A percentile compares a stretch with the other conserved stretches of the same genome.
Conservation (phyloP, 2,329 filamentous ascomycete species). For the Xylariaceae sp. region DNA sequence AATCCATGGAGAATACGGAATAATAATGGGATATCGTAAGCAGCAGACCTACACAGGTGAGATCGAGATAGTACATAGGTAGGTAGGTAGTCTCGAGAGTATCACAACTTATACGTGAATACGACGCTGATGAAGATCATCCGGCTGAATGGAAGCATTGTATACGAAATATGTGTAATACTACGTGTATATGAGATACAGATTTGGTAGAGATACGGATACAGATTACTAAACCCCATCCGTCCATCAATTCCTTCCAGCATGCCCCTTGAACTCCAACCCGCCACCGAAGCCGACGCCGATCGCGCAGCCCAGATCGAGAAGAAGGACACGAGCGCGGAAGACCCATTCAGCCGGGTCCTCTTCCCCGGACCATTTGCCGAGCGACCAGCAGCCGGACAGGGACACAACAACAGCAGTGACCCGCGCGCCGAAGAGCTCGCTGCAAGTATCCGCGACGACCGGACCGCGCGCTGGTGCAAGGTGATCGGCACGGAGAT, state of each 20-base stretch:
- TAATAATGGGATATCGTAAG: too few species aligned
- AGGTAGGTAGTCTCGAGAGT: neutral
- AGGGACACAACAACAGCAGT: conserved; percentile 3
- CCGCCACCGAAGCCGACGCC: conserved; percentile 35
- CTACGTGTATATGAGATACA: too few species aligned
- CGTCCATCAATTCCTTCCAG: neutral
- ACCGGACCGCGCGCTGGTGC: conserved; percentile 27
- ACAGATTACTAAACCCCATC: neutral
- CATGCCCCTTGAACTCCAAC: conserved; percentile 38
- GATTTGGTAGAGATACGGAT: neutral
- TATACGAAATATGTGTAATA: too few species aligned
- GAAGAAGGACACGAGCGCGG: conserved; percentile 34
- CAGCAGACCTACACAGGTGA: neutral
- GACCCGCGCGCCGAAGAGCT: conserved; percentile 24
- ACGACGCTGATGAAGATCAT: neutral
- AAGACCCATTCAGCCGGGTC: conserved; percentile 29
- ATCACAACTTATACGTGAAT: neutral
- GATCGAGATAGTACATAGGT: neutral
- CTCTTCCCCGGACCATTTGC: conserved; percentile 35
- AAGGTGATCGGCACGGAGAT: conserved; percentile 34
- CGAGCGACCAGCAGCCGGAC: conserved; percentile 20
- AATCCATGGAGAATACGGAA: neutral
- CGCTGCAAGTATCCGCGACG: conserved; percentile 20
- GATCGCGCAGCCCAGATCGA: conserved; percentile 36
- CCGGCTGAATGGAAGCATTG: too few species aligned